Evolutionary conservation across 2,329 filamentous ascomycete genomes (phyloP).

Genomic region (Phoma herbarum): DNA sequence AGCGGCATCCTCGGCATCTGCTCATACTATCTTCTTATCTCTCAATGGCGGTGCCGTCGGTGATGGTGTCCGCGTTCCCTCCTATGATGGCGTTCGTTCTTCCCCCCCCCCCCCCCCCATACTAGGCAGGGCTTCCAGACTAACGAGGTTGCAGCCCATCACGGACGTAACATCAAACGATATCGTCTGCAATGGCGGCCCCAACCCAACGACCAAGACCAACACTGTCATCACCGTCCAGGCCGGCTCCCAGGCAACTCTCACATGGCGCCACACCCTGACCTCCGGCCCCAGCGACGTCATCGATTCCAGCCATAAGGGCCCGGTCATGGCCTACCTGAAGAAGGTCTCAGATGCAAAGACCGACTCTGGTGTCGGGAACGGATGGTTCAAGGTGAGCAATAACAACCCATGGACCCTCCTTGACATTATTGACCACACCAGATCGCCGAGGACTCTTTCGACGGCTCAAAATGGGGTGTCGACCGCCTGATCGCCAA

Average conservation of each 20-base stretch:
- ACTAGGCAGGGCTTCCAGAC: too few relatives aligned
- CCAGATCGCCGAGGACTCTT: constrained; percentile 52
- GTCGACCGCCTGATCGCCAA: constrained; percentile 50
- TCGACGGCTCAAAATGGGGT: constrained; percentile 48
- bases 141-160: constrained; percentile 58
- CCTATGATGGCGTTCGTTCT: constrained; percentile 46
- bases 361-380: constrained; percentile 40
- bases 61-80: constrained; percentile 61
- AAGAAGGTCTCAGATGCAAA: constrained; percentile 64
- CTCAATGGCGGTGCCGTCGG: constrained; percentile 59
- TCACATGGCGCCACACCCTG: constrained; percentile 68
- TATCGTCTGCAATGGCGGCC: constrained; percentile 66
- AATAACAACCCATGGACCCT: neutral
- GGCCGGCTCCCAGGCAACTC: constrained; percentile 60
- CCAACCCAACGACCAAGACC: constrained; percentile 56
- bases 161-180: constrained; percentile 63
- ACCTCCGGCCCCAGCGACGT: constrained; percentile 58
- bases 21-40: constrained; percentile 63
- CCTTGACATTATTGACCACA: constrained; percentile 22
- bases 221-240: constrained; percentile 51
- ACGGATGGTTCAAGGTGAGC: constrained; percentile 33
- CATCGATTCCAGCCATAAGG: constrained; percentile 66
- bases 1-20: constrained; percentile 51
- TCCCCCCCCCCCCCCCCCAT: too few relatives aligned
- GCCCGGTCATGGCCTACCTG: constrained; percentile 65